Base-by-base conservation (phyloP, 768 basidiomycete species). In the Rhizopogon vinicolor region DNA sequence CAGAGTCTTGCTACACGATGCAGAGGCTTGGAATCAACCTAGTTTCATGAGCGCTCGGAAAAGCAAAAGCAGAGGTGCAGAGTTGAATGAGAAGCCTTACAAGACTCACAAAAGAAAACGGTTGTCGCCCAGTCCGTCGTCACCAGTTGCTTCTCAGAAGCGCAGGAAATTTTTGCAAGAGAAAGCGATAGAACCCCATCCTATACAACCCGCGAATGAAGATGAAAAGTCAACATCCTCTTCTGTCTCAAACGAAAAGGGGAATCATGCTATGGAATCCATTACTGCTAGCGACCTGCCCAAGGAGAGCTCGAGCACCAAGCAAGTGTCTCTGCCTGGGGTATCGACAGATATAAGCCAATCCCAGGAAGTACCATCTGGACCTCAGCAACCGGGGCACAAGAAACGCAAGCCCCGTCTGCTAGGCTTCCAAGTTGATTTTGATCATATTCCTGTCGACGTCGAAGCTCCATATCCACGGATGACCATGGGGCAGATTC, bases 1-100 rank as follows among this genome's bases (percentile, higher is more conserved):
- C 14, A 18, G 44, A 10, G 31, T 41, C 33, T 52, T 59, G 25
- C 45, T 39, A 41, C 72, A 72, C 39, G 63, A 73, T 46, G 31
- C 65, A 5, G 59, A 56, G 19, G 57, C 69, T 48, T 72, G 70
- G 70, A 67, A 65, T 48, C 53, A 61, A 19, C 70, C 70, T 10
- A 72, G 68, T 45, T 72, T 72, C 53, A 61, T 72, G 50, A 57
- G 31, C 14, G 42, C 25, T 41, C 7, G 18, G 7, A 65, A 62
- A 41, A 57, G 49, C n/a, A 41, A 53, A 52, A 16, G 54, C 19
- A 53, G 39, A 28, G 52, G 39, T 5, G 22, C 14, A 37, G 48
- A 54, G 28, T 14, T 31, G n/a, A 28, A 7, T 22, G 35, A 51
- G 7, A 37, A 31, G 46, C 28, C 43, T 25, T 51, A 19, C 19